Base-by-base conservation (phyloP, 352 stramenopile species). In the Peronospora farinosa region DNA sequence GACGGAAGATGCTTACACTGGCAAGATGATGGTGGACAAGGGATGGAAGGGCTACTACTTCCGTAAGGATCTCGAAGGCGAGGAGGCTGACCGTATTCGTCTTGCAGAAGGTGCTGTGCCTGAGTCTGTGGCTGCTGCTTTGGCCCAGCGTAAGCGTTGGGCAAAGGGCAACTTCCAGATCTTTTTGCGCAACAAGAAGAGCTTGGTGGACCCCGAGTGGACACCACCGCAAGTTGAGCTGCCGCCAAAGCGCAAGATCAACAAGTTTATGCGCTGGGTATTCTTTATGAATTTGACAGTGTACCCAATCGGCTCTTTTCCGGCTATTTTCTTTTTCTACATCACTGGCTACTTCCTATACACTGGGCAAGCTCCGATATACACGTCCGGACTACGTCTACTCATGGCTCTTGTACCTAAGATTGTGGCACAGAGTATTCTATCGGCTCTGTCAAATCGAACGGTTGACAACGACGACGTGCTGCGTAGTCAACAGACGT, bases 251-350 rank as follows among this genome's bases (percentile, higher is more conserved):
- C 75, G 72, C 66, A 86, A 86, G 60, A 70, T 78, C 55, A 87
- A 84, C 65, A 69, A 69, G 37, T 88, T 86, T 31, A 88, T 88
- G 76, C 69, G 74, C 37, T 86, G 76, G 74, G 70, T 87, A 4
- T 85, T 87, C 69, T 87, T 85, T 59, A 85, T 87, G 71, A 87
- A 87, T 63, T 43, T 85, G 36, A 87, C 73, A 10, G 71, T 87
- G 36, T 87, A 87, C 51, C 76, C 76, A 21, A 83, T 87, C 43
- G 76, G 76, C 1, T 87, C 76, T 37, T 85, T 87, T 63, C 73
- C 76, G 2, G 76, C 73, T 3, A 67, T 87, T 21, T 85, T 87
- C 62, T 84, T 84, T 50, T 86, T 85, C 58, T 87, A 85, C 67
- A 67, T 80, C 55, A 87, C 76, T 33, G 71, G 59, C 38, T 85